These are phyloP conservation scores for Xylaria sp. DNA, from an alignment of 2,329 filamentous ascomycete genomes.

Conservation along the genomic window DNA sequence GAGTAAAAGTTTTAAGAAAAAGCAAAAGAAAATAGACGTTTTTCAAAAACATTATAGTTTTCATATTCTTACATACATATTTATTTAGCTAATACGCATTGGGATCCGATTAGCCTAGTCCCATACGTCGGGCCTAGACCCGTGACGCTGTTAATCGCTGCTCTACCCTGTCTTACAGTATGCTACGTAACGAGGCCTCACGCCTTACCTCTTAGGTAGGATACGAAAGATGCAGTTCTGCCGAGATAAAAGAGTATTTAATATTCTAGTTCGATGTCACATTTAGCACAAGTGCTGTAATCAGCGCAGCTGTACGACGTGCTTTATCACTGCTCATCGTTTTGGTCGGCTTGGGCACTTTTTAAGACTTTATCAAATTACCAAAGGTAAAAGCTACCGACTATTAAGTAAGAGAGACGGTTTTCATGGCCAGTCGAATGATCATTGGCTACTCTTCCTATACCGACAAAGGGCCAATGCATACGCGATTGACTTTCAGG, in stretches of 20 bases:
- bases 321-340: too few relatives aligned
- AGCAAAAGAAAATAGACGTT: not conserved
- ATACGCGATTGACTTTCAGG: slow-evolving; percentile 2
- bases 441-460: not conserved
- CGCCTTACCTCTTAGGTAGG: not conserved
- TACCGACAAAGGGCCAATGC: slow-evolving; percentile 14
- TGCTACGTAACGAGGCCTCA: not conserved
- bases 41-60: too few relatives aligned
- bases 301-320: too few relatives aligned
- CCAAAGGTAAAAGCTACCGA: not conserved
- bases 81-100: not conserved
- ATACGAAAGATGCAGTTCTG: not conserved
- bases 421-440: too few relatives aligned
- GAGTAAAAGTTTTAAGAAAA: not conserved
- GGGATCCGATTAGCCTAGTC: slow-evolving; percentile 4
- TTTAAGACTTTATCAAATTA: too few relatives aligned
- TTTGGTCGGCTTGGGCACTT: too few relatives aligned
- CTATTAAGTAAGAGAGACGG: not conserved
- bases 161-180: not conserved
- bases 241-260: too few relatives aligned
- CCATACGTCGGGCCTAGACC: not conserved
- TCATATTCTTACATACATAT: slow-evolving; percentile 22
- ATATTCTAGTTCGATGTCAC: too few relatives aligned
- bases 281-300: too few relatives aligned
- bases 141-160: too few relatives aligned